phyloP scores from a whole-genome alignment of 2,329 filamentous ascomycete species.

The Lizonia empirigonia region DNA sequence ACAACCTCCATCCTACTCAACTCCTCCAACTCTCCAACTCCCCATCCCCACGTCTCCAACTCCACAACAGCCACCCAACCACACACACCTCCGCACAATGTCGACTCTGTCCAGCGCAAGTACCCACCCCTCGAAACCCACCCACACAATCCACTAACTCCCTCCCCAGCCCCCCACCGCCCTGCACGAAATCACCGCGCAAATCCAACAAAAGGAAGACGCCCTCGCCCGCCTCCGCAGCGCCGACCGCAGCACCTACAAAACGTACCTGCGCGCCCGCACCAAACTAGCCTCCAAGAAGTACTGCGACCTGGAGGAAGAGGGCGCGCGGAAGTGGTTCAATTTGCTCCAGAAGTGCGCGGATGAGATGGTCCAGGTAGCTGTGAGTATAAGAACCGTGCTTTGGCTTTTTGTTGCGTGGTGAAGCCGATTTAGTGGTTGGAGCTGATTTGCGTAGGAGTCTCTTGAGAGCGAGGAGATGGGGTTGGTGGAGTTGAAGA shows the following conservation, averaged over 20 bases:
- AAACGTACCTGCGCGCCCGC: not conserved
- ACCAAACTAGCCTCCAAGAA: not conserved
- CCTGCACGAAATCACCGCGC: not conserved
- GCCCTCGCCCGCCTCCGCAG: not conserved
- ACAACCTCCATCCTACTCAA: not conserved
- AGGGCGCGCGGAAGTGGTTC: not conserved
- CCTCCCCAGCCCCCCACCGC: not conserved
- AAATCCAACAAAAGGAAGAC: not conserved
- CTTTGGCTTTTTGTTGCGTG: too few relatives aligned
- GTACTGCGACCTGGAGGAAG: not conserved
- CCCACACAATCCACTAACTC: not conserved
- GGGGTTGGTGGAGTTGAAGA: not conserved
- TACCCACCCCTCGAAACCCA: not conserved
- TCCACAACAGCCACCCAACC: not conserved
- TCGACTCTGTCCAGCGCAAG: not conserved
- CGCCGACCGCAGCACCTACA: not conserved
- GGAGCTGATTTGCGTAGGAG: not conserved
- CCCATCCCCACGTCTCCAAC: not conserved
- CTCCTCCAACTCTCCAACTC: not conserved
- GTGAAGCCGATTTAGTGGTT: not conserved
- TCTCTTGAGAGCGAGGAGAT: not conserved
- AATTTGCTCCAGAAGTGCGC: not conserved
- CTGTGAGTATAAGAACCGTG: not conserved
- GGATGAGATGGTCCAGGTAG: not conserved
- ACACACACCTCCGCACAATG: not conserved